Conservation (phyloP, 2,329 filamentous ascomycete genomes). For the Trichoderma guizhouense region DNA sequence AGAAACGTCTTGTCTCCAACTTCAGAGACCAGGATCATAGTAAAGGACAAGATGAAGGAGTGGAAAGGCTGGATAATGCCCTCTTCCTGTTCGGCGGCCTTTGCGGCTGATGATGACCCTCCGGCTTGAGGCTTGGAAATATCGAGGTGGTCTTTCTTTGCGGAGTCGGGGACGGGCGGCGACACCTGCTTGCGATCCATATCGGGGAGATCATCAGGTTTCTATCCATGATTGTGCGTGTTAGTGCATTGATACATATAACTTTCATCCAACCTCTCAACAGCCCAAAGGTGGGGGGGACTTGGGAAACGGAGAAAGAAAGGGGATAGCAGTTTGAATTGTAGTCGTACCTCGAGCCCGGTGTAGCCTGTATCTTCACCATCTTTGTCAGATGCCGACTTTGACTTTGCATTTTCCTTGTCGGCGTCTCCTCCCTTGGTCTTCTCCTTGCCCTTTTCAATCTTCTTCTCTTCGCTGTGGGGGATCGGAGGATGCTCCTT, state of each 20-base stretch:
- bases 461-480: constrained; percentile 73
- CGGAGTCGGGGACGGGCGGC: constrained; percentile 63
- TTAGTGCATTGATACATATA: constrained; percentile 19
- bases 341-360: constrained; percentile 34
- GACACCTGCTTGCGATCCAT: constrained; percentile 73
- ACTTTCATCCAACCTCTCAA: neutral
- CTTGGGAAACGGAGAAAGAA: neutral
- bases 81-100: constrained; percentile 42
- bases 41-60: constrained; percentile 86
- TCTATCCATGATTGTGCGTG: constrained; percentile 47
- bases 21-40: constrained; percentile 97
- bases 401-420: constrained; percentile 41
- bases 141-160: constrained; percentile 62
- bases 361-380: constrained; percentile 33
- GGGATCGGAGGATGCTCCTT: constrained; percentile 82
- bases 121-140: constrained; percentile 30
- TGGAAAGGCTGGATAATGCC: constrained; percentile 77
- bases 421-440: constrained; percentile 19
- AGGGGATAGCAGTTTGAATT: neutral
- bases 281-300: neutral
- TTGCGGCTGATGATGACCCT: constrained; percentile 16
- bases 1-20: constrained; percentile 98
- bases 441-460: constrained; percentile 43
- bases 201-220: constrained; percentile 75
- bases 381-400: constrained; percentile 41